Evolutionary conservation across 2,329 filamentous ascomycete genomes (phyloP).

Genomic region (Cephalotrichum gorgonifer): DNA sequence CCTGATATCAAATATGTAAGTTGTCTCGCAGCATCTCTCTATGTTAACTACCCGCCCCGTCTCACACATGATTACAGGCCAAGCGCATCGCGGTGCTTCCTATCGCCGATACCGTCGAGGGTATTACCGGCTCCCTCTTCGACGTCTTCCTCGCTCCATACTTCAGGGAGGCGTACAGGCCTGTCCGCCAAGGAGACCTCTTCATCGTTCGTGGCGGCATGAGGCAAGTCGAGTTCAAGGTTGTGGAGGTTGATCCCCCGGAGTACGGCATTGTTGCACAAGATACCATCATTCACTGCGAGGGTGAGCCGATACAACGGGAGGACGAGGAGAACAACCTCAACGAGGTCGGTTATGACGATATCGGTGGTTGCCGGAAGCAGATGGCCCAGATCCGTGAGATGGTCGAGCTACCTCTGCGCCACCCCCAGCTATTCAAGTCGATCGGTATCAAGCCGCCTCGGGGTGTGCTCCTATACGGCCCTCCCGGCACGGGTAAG

Average conservation of each 20-base stretch:
- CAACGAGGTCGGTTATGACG: conserved; percentile 97
- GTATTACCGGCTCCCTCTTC: conserved; percentile 93
- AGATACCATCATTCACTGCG: conserved; percentile 97
- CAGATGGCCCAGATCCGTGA: conserved; percentile 99
- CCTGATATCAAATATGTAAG: conserved; percentile 99
- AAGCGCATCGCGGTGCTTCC: conserved; percentile 98
- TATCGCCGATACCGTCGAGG: conserved; percentile 96
- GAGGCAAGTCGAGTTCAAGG: conserved; percentile 99
- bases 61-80: conserved; percentile 45
- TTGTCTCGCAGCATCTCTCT: conserved; percentile 14
- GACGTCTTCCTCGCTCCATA: conserved; percentile 99
- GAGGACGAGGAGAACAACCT: conserved; percentile 99
- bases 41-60: neutral
- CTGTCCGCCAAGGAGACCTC: conserved; percentile 91
- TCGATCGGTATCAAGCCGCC: conserved; percentile 99
- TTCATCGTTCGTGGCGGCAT: conserved; percentile 97
- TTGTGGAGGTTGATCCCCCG: conserved; percentile 95
- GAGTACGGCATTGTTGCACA: conserved; percentile 98
- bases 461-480: conserved; percentile 92
- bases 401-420: conserved; percentile 91
- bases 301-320: conserved; percentile 88
- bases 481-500: conserved; percentile 98
- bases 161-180: conserved; percentile 98
- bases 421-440: conserved; percentile 98
- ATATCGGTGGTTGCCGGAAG: conserved; percentile 98